These are phyloP conservation scores for Triticum dicoccoides DNA, from an alignment of 176 grass and related monocot genomes.

Conservation along the genomic window DNA sequence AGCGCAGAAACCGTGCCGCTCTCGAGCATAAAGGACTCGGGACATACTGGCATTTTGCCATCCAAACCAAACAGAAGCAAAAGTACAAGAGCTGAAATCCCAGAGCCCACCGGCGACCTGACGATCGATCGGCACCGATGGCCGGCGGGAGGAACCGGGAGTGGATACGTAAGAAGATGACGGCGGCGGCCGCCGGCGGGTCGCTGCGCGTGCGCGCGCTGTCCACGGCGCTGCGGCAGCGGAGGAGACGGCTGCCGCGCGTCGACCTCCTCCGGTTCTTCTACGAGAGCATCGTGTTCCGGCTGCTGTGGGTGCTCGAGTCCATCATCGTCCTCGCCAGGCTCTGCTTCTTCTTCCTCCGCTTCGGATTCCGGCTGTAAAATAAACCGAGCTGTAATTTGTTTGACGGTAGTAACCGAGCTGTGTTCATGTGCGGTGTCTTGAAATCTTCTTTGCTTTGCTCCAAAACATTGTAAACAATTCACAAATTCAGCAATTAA, in stretches of 20 bases:
- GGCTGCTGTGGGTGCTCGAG: constrained; percentile 48
- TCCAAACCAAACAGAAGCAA: too few species aligned
- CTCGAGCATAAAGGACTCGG: background rate
- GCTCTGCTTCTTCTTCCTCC: constrained; percentile 63
- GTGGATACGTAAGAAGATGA: constrained; percentile 42
- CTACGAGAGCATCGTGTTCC: constrained; percentile 38
- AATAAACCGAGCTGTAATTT: background rate
- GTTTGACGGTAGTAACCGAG: too few species aligned
- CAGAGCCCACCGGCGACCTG: background rate
- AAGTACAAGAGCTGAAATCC: too few species aligned
- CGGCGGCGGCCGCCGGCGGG: background rate
- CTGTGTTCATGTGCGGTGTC: too few species aligned
- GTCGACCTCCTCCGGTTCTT: constrained; percentile 13
- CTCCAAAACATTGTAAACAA: too few species aligned
- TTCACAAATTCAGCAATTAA: too few species aligned
- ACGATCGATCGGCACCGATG: background rate
- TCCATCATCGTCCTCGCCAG: constrained; percentile 41
- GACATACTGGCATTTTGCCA: background rate
- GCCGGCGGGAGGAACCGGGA: constrained; percentile 41
- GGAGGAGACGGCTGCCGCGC: constrained; percentile 10
- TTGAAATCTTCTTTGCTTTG: too few species aligned
- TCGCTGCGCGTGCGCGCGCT: constrained; percentile 21
- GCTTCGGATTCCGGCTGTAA: constrained; percentile 46
- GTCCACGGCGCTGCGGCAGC: constrained; percentile 19
- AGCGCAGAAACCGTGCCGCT: background rate